phyloP scores from a whole-genome alignment of 495 filamentous ascomycete species.

The Talaromyces wortmannii region DNA sequence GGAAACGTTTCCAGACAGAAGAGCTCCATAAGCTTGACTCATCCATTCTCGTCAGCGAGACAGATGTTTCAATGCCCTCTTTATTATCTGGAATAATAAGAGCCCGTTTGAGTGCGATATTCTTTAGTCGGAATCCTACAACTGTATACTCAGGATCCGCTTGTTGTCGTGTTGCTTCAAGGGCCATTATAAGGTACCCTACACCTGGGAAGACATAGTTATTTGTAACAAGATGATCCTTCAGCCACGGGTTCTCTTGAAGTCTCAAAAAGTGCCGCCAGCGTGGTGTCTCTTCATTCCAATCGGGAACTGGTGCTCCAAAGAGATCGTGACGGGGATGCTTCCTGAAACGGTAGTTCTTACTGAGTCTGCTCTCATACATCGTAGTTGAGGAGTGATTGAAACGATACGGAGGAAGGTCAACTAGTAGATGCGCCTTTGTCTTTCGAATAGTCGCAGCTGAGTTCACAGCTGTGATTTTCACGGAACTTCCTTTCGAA shows the following conservation, averaged over 20 bases:
- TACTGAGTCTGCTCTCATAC: conserved; percentile 27
- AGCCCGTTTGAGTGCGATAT: conserved; percentile 32
- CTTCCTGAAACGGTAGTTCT: conserved; percentile 19
- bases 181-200: conserved; percentile 30
- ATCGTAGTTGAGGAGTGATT: conserved; percentile 23
- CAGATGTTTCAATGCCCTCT: not conserved
- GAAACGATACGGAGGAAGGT: conserved; percentile 31
- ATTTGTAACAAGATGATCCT: conserved; percentile 29
- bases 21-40: not conserved
- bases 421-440: conserved; percentile 7
- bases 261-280: conserved; percentile 36
- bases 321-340: conserved; percentile 25
- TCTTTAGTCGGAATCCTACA: conserved; percentile 18
- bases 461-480: conserved; percentile 9
- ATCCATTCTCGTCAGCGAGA: not conserved
- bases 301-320: conserved; percentile 20
- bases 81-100: conserved; percentile 19
- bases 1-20: conserved; percentile 1
- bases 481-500: conserved; percentile 5
- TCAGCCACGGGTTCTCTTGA: conserved; percentile 35
- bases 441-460: not conserved
- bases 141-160: not conserved
- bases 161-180: conserved; percentile 26
- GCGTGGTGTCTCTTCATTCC: conserved; percentile 16
- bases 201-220: conserved; percentile 32